Base-by-base conservation (phyloP, 208 protist species). In the Blastocrithidia nonstop region DNA sequence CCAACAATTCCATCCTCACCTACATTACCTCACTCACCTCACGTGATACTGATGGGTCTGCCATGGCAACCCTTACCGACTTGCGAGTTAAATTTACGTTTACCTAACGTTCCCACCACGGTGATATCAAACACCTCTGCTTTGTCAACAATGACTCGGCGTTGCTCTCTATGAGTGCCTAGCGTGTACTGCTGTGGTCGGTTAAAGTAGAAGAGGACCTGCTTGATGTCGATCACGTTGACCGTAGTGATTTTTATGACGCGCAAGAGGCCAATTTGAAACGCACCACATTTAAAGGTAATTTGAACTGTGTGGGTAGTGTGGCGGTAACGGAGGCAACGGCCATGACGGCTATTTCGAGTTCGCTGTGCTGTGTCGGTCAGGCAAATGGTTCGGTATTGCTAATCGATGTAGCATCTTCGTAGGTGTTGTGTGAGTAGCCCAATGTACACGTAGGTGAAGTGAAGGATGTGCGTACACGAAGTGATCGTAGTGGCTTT, bases 141-240 rank as follows among this genome's bases (percentile, higher is more conserved):
- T 88, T 92, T 53, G 73, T 87, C 6, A 79, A 92, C 49, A 72
- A 74, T 28, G 83, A 92, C 65, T 67, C 72, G 6, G 55, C 65
- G 22, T 66, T 92, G 33, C 52, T 92, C 26, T 85, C 78, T 2
- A 39, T 92, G 49, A 85, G 83, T 50, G 62, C 61, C 50, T 75
- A 92, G 35, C 84, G 83, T 46, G 36, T 92, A 11, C 61, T 81
- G 57, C 54, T 88, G 59, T 92, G 83, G 83, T 71, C 65, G n/a
- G 25, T 91, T 9, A 51, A 59, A 3, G 50, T 82, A 24, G 54
- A 66, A 33, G 36, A 62, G 9, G 49, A 65, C 23, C 51, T 61
- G 11, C 38, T 73, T 19, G 65, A 68, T 22, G 61, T 17, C 22
- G 58, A 75, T 22, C 49, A 67, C 45, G 19, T 57, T 36, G 61